Percentiles rank a stretch among this genome's conserved stretches.
These are phyloP conservation scores for Pouteria glomerata DNA, from an alignment of 148 eudicot species.

Conservation along the genomic window DNA sequence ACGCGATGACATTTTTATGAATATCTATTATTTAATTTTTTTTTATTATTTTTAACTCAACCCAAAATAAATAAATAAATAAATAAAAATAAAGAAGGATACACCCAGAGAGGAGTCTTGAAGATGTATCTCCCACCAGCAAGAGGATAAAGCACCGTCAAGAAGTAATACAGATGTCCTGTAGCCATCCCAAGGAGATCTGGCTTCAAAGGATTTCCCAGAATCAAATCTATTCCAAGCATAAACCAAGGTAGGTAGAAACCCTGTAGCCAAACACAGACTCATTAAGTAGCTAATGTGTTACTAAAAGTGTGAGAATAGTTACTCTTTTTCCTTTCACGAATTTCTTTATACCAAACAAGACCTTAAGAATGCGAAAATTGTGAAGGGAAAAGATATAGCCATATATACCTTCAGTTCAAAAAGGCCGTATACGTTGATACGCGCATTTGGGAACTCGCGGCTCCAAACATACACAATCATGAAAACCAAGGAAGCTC, in stretches of 20 bases:
- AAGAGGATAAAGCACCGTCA: conserved; percentile 42
- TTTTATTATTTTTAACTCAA: no score
- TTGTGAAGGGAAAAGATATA: not conserved
- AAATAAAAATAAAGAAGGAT: conserved; percentile 23
- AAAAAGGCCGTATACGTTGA: conserved; percentile 32
- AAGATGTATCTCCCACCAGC: conserved; percentile 23
- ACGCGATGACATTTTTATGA: no score
- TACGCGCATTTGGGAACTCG: conserved; percentile 32
- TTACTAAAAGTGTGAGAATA: no score
- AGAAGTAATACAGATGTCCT: conserved; percentile 40
- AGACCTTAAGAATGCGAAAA: not conserved
- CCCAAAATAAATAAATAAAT: no score
- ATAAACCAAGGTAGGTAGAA: conserved; percentile 34
- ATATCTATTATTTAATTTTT: no score
- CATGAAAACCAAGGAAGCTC: conserved; percentile 34
- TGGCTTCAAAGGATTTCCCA: conserved; percentile 31
- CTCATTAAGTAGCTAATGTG: no score
- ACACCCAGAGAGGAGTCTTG: conserved; percentile 40
- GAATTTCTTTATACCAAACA: no score
- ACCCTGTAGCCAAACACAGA: no score
- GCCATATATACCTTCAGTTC: conserved; percentile 24
- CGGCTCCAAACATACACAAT: conserved; percentile 37
- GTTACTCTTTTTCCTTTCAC: no score
- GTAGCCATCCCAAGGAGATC: conserved; percentile 31
- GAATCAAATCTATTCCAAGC: conserved; percentile 22